phyloP scores from a whole-genome alignment of 2,329 filamentous ascomycete genomes.

The Malbranchea zuffiana region DNA sequence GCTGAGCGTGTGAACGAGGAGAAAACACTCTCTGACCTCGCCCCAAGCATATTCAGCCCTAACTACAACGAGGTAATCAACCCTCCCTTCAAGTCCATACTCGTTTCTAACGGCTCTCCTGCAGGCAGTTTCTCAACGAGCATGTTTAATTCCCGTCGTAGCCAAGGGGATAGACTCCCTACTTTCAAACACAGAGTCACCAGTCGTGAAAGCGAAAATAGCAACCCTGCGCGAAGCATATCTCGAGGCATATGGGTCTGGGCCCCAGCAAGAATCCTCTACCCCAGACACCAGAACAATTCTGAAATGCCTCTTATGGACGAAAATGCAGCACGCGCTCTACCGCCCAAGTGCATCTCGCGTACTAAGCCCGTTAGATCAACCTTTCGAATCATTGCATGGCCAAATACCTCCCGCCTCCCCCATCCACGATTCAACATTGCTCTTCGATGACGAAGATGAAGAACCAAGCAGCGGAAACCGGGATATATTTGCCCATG shows the following conservation, averaged over 20 bases:
- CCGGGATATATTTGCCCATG: no score
- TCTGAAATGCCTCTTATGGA: conserved; percentile 26
- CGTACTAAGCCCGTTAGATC: conserved; percentile 5
- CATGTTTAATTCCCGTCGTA: conserved; percentile 25
- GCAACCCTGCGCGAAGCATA: conserved; percentile 8
- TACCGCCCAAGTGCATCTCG: conserved; percentile 12
- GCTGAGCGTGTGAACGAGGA: conserved; percentile 6
- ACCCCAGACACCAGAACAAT: conserved; percentile 13
- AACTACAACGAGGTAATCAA: conserved; percentile 23
- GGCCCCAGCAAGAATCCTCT: not conserved
- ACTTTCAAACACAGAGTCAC: conserved; percentile 18
- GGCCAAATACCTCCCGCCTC: no score
- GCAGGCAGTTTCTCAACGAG: conserved; percentile 29
- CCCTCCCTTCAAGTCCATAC: not conserved
- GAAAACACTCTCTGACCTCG: conserved; percentile 18
- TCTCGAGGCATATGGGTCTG: not conserved
- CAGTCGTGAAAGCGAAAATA: conserved; percentile 14
- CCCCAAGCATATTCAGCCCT: conserved; percentile 23
- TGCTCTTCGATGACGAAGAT: no score
- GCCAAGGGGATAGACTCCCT: conserved; percentile 27
- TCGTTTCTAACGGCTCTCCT: not conserved
- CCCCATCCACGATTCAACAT: no score
- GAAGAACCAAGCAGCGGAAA: no score
- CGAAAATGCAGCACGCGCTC: conserved; percentile 22
- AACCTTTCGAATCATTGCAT: no score